A percentile compares a stretch with the other conserved stretches of the same genome.
Evolutionary conservation across 2,329 filamentous ascomycete species (phyloP).

Genomic region (Trichoderma breve): DNA sequence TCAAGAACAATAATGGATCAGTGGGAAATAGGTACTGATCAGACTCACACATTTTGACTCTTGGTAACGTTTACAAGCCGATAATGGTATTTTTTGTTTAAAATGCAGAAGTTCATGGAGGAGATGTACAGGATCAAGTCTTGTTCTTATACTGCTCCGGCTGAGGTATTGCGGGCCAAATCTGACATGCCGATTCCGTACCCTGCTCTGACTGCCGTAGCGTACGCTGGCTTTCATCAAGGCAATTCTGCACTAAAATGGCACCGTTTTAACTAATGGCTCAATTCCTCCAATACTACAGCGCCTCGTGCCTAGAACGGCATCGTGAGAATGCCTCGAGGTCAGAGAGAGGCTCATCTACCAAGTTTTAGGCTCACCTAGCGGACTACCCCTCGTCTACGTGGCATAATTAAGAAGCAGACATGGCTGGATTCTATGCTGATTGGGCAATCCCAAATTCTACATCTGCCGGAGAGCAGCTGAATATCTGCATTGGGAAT

Average conservation of each 20-base stretch:
- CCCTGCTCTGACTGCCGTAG: background rate
- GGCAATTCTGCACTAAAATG: background rate
- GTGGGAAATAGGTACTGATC: background rate
- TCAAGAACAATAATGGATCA: background rate
- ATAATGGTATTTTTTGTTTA: background rate
- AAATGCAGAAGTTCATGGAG: background rate
- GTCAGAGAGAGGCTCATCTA: background rate
- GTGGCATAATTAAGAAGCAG: background rate
- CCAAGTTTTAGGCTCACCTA: background rate
- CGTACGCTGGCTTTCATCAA: background rate
- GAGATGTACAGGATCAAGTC: background rate
- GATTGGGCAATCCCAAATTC: background rate
- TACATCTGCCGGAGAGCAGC: background rate
- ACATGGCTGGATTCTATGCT: background rate
- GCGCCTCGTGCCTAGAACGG: background rate
- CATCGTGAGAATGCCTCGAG: background rate
- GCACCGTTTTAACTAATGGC: background rate
- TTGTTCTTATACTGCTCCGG: background rate
- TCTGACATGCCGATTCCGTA: background rate
- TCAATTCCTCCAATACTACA: background rate
- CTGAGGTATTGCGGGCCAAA: background rate
- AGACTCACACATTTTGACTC: background rate
- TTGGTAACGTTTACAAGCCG: background rate
- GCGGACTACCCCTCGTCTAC: background rate
- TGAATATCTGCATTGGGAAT: background rate